Percentiles rank a stretch among this genome's conserved stretches.
phyloP scores from a whole-genome alignment of 805 yeast genomes.

The Candida cerambycidarum region DNA sequence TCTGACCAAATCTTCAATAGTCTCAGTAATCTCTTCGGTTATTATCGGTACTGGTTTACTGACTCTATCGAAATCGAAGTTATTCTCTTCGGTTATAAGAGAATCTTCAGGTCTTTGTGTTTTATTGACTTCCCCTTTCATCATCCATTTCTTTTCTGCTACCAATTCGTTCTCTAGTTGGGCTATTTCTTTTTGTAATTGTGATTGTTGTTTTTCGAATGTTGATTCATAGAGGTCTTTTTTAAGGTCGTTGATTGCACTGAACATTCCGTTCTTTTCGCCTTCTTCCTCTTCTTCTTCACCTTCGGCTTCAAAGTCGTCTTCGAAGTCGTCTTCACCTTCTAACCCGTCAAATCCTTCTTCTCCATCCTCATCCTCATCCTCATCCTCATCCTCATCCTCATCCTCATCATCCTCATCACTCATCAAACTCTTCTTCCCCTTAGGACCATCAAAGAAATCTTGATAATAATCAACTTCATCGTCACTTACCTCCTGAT shows the following conservation, averaged over 20 bases:
- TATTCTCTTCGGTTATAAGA: slow-evolving; percentile 64
- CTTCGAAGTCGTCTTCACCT: too few relatives aligned
- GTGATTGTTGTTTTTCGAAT: slow-evolving; percentile 79
- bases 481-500: slow-evolving; percentile 39
- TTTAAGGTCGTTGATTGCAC: slow-evolving; percentile 60
- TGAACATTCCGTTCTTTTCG: slow-evolving; percentile 46
- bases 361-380: slow-evolving; percentile 14
- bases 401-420: slow-evolving; percentile 10
- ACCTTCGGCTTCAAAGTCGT: slow-evolving; percentile 32
- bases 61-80: slow-evolving; percentile 85
- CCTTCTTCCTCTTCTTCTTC: slow-evolving; percentile 57
- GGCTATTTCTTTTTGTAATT: slow-evolving; percentile 73
- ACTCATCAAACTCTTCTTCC: slow-evolving; percentile 15
- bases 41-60: slow-evolving; percentile 96
- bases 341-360: slow-evolving; percentile 36
- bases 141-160: slow-evolving; percentile 89
- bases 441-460: slow-evolving; percentile 53
- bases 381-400: slow-evolving; percentile 17
- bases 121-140: slow-evolving; percentile 88
- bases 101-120: slow-evolving; percentile 84
- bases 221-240: slow-evolving; percentile 66
- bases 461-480: slow-evolving; percentile 64
- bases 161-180: slow-evolving; percentile 82
- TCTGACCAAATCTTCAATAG: slow-evolving; percentile 84
- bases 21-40: slow-evolving; percentile 83